Base-by-base conservation (phyloP, 1,284 basidiomycete species). In the Sporisorium graminicola region DNA sequence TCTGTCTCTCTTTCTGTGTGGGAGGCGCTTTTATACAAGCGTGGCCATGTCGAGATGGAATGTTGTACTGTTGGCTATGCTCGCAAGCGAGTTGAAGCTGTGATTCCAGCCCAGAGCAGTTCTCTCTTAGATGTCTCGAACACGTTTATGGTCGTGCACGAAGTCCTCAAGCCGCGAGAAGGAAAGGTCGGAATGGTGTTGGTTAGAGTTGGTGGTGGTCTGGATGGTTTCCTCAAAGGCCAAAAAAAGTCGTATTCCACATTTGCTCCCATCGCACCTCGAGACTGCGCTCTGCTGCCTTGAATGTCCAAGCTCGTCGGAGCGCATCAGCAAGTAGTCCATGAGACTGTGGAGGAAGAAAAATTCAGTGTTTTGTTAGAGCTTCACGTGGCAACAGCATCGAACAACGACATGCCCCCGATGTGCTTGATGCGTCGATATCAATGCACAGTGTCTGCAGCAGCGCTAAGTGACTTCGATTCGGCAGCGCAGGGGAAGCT, bases 21-120 rank as follows among this genome's bases (percentile, higher is more conserved):
- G 20, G 60, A 49, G 24, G 26, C 6, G n/a, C n/a, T n/a, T n/a
- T n/a, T 26, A 18, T 49, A 10, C 47, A 35, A 20, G 9, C 27
- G 33, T 43, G 24, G 9, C 49, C 61, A 57, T 63, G 16, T 43
- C 37, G 55, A 37, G 40, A 26, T 33, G 20, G 29, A 37, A n/a
- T 1, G 33, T 12, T 35, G 33, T 49, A 16, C 9, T n/a, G 26
- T 3, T 49, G 42, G 22, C 13, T 35, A 14, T 12, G 35, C 8
- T 9, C 13, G 35, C 3, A n/a, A 47, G 44, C 44, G 16, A 22
- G 13, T 27, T 18, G 44, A 5, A 13, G 14, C 22, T 27, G 14
- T 49, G 46, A 27, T n/a, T 27, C 2, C 6, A 18, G 24, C 26
- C 33, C n/a, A n/a, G 33, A 12, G 29, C 33, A 12, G 13, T 14